Evolutionary conservation across 495 filamentous ascomycete genomes (phyloP).

Genomic region (Trypethelium eluteriae): DNA sequence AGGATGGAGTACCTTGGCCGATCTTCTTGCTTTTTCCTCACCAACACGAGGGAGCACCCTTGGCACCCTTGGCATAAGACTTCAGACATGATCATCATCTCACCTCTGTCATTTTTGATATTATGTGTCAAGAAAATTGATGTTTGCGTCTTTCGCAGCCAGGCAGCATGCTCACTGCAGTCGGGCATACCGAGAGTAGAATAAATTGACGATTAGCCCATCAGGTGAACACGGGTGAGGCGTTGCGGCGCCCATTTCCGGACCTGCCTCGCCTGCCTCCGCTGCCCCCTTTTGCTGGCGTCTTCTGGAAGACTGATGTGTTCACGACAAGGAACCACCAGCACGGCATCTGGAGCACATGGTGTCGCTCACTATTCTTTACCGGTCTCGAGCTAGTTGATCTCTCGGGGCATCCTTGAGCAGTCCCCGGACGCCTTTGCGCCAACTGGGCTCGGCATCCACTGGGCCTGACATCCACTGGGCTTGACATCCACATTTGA

Average conservation of each 20-base stretch:
- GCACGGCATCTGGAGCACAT: background rate
- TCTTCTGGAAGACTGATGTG: background rate
- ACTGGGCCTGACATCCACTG: too few relatives aligned
- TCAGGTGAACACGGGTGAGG: conserved; percentile 1
- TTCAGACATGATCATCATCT: too few relatives aligned
- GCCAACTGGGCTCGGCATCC: too few relatives aligned
- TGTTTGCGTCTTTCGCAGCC: background rate
- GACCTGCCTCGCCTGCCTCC: background rate
- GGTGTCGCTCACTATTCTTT: background rate
- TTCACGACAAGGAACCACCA: background rate
- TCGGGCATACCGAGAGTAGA: background rate
- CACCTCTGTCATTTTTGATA: too few relatives aligned
- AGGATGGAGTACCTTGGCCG: background rate
- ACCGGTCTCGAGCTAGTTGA: background rate
- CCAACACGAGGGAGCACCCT: background rate
- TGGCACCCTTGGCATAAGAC: too few relatives aligned
- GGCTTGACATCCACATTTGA: too few relatives aligned
- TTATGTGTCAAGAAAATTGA: background rate
- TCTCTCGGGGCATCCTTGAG: too few relatives aligned
- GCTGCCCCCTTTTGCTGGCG: background rate
- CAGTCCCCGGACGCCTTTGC: too few relatives aligned
- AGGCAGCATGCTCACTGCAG: background rate
- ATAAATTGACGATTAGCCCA: background rate
- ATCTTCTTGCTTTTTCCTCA: background rate
- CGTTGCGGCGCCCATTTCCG: background rate